phyloP scores from a whole-genome alignment of 2,329 filamentous ascomycete genomes.

The Paramyrothecium sp. region DNA sequence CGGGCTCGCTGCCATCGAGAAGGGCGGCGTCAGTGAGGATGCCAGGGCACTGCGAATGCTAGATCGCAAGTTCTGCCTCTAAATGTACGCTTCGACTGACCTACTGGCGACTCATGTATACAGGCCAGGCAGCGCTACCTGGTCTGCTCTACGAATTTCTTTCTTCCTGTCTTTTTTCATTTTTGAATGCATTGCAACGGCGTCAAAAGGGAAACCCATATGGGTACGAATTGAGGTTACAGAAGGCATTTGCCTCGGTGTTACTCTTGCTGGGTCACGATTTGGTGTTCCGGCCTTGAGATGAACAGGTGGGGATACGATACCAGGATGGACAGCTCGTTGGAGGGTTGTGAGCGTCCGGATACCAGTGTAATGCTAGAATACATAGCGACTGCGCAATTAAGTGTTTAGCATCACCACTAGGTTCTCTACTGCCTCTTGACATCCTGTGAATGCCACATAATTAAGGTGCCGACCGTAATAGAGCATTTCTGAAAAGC shows the following conservation, averaged over 20 bases:
- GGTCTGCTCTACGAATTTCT: constrained; percentile 5
- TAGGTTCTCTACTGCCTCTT: too few species aligned
- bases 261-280: not conserved
- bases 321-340: too few species aligned
- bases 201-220: constrained; percentile 14
- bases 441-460: too few species aligned
- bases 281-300: too few species aligned
- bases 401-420: too few species aligned
- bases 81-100: not conserved
- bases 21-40: constrained; percentile 58
- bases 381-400: too few species aligned
- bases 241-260: constrained; percentile 16
- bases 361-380: too few species aligned
- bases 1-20: constrained; percentile 23
- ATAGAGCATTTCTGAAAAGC: too few species aligned
- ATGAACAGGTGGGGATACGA: too few species aligned
- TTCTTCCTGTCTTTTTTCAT: constrained; percentile 12
- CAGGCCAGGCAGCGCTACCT: constrained; percentile 4
- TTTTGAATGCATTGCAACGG: constrained; percentile 21
- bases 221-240: too few species aligned
- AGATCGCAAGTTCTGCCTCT: constrained; percentile 54
- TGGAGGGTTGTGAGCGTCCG: too few species aligned
- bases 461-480: too few species aligned
- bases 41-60: constrained; percentile 64
- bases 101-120: not conserved